Conservation (phyloP, 1,139 yeast species). For the Zygoascus hellenicus region DNA sequence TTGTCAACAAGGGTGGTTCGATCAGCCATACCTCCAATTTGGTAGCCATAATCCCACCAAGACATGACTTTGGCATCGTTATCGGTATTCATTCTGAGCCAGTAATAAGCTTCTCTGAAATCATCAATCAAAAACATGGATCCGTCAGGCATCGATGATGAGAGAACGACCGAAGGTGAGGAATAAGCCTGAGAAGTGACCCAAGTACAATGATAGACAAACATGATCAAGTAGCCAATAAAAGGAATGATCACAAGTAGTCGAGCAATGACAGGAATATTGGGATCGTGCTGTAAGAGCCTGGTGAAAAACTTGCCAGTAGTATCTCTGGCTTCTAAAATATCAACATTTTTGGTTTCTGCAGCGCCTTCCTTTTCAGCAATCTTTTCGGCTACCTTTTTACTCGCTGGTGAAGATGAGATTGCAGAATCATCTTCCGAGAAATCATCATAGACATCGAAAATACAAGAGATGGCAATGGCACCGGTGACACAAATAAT, state of each 20-base stretch:
- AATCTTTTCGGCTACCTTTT: conserved; percentile 11
- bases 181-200: conserved; percentile 94
- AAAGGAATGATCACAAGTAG: conserved; percentile 64
- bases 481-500: conserved; percentile 90
- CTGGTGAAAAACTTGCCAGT: conserved; percentile 13
- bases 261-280: conserved; percentile 46
- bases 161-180: conserved; percentile 94
- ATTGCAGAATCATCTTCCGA: conserved; percentile 24
- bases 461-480: conserved; percentile 74
- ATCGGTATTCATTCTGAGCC: conserved; percentile 97
- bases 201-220: conserved; percentile 96
- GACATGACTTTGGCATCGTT: conserved; percentile 96
- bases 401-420: conserved; percentile 12
- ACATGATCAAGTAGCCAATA: conserved; percentile 66
- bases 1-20: conserved; percentile 97
- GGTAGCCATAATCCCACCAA: conserved; percentile 99
- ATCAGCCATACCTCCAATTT: conserved; percentile 99
- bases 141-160: conserved; percentile 82
- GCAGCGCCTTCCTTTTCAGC: conserved; percentile 4
- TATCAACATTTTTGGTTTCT: conserved; percentile 13
- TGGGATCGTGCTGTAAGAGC: conserved; percentile 14
- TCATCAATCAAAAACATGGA: conserved; percentile 84
- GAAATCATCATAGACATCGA: conserved; percentile 76
- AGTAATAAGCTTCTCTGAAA: conserved; percentile 97
- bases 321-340: conserved; percentile 12